Evolutionary conservation across 164 flowering plant species (phyloP).

Genomic region (Macadamia tetraphylla): DNA sequence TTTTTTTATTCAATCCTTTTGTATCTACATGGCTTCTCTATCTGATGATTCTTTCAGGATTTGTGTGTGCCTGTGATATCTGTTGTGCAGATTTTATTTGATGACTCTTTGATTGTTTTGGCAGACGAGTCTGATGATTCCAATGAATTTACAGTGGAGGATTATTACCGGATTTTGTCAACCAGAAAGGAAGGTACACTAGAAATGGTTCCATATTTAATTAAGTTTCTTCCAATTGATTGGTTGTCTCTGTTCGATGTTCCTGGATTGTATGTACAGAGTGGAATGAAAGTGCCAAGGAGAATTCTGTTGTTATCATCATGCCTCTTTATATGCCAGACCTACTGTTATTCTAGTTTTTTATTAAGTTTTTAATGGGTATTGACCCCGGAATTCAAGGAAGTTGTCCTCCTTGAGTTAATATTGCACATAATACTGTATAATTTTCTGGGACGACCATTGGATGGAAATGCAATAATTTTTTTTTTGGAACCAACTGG

Average conservation of each 20-base stretch:
- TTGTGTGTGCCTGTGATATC: not conserved
- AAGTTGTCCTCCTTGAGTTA: too few relatives aligned
- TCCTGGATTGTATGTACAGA: not conserved
- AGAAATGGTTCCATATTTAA: not conserved
- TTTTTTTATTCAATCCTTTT: not conserved
- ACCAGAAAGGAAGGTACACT: constrained; percentile 74
- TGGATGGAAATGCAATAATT: too few relatives aligned
- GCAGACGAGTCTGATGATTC: constrained; percentile 79
- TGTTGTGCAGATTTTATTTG: not conserved
- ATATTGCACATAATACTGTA: too few relatives aligned
- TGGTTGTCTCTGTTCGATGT: not conserved
- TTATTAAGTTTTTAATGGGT: not conserved
- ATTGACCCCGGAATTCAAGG: too few relatives aligned
- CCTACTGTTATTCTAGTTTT: not conserved
- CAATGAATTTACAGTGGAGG: constrained; percentile 80
- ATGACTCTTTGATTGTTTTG: constrained; percentile 8
- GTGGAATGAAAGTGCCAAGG: not conserved
- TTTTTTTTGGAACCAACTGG: too few relatives aligned
- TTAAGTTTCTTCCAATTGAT: not conserved
- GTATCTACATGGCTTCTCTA: not conserved
- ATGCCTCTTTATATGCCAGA: not conserved
- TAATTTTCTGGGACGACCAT: too few relatives aligned
- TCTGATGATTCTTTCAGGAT: constrained; percentile 1
- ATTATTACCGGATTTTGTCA: constrained; percentile 55
- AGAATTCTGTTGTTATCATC: not conserved